Evolutionary conservation across 1,284 basidiomycete genomes (phyloP).

Genomic region (Coriolopsis trogii): DNA sequence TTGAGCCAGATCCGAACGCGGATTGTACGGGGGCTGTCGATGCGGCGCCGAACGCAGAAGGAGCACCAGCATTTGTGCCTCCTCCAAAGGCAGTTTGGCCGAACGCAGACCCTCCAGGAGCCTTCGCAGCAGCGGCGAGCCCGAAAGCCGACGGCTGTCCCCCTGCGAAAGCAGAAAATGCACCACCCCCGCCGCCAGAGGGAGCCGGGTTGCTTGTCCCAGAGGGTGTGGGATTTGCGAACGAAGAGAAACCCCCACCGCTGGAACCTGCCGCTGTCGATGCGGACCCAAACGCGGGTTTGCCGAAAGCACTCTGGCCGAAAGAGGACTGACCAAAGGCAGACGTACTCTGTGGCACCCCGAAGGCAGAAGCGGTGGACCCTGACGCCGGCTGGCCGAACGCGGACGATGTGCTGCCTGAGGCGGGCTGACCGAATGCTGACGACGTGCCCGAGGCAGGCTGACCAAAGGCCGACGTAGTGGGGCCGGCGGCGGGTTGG

Average conservation of each 20-base stretch:
- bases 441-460: constrained; percentile 33
- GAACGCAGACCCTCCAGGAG: constrained; percentile 30
- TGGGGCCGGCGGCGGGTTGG: constrained; percentile 19
- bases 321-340: constrained; percentile 42
- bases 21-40: constrained; percentile 8
- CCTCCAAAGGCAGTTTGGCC: constrained; percentile 30
- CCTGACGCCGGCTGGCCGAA: constrained; percentile 32
- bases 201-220: constrained; percentile 18
- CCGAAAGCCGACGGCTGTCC: constrained; percentile 37
- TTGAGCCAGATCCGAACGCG: constrained; percentile 25
- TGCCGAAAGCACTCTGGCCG: constrained; percentile 25
- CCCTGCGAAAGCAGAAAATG: constrained; percentile 39
- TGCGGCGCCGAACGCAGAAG: constrained; percentile 33
- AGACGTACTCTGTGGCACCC: constrained; percentile 33
- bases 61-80: constrained; percentile 7
- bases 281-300: constrained; percentile 31
- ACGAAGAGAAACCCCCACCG: constrained; percentile 30
- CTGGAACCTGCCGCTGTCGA: constrained; percentile 12
- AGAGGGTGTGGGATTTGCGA: constrained; percentile 25
- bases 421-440: constrained; percentile 37
- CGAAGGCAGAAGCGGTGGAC: constrained; percentile 32
- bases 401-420: constrained; percentile 25
- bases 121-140: constrained; percentile 27
- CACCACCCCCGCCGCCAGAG: constrained; percentile 27
- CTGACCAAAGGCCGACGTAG: constrained; percentile 34